Evolutionary conservation across 345 rosid species (phyloP).

Genomic region (Salix exigua): DNA sequence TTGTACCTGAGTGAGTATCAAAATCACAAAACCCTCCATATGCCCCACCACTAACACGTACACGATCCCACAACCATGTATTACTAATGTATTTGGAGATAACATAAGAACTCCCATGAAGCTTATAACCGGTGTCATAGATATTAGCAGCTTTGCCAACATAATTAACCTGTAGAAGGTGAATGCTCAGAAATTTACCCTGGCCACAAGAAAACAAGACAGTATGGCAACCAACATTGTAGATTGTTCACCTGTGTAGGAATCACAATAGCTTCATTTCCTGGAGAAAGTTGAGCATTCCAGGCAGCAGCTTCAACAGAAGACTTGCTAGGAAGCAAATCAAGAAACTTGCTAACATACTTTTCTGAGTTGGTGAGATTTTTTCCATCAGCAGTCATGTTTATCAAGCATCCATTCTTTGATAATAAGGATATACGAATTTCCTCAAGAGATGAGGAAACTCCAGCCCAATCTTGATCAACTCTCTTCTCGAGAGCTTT

Average conservation of each 20-base stretch:
- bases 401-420: slow-evolving; percentile 70
- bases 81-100: slow-evolving; percentile 82
- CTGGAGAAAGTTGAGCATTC: slow-evolving; percentile 56
- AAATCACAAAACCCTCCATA: slow-evolving; percentile 97
- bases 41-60: slow-evolving; percentile 96
- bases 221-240: background rate
- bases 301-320: slow-evolving; percentile 42
- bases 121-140: slow-evolving; percentile 71
- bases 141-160: slow-evolving; percentile 92
- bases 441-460: slow-evolving; percentile 86
- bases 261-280: slow-evolving; percentile 85
- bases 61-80: slow-evolving; percentile 98
- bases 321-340: slow-evolving; percentile 71
- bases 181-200: background rate
- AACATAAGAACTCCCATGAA: slow-evolving; percentile 85
- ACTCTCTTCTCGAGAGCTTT: slow-evolving; percentile 75
- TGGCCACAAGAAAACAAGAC: background rate
- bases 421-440: slow-evolving; percentile 75
- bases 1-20: slow-evolving; percentile 84
- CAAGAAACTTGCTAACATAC: slow-evolving; percentile 68
- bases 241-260: slow-evolving; percentile 74
- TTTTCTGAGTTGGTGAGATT: slow-evolving; percentile 56
- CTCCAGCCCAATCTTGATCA: slow-evolving; percentile 82
- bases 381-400: slow-evolving; percentile 84
- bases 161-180: slow-evolving; percentile 72